phyloP scores from a whole-genome alignment of 106 monocot species.

The Gastrodia elata region DNA sequence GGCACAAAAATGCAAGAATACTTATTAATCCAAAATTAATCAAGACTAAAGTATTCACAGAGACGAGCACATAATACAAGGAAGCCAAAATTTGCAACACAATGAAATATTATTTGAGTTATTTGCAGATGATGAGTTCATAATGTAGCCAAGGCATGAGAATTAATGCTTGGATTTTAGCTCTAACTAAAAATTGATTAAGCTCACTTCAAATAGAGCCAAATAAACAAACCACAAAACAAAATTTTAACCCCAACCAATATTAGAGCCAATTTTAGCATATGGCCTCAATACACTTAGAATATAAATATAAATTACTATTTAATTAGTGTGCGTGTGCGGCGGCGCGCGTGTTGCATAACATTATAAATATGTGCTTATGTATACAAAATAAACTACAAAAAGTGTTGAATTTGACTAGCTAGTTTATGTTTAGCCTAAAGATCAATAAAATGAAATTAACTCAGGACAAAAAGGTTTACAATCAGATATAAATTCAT shows the following conservation, averaged over 20 bases:
- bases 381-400: background rate
- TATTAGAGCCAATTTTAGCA: background rate
- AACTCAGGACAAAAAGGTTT: background rate
- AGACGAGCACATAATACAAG: no score
- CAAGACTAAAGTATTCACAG: background rate
- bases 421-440: no score
- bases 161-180: no score
- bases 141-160: background rate
- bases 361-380: background rate
- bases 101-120: background rate
- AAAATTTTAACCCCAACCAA: background rate
- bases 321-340: background rate
- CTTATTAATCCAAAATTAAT: background rate
- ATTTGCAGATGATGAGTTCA: background rate
- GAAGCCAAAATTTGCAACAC: no score
- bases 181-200: background rate
- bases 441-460: background rate
- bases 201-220: background rate
- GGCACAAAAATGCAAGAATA: background rate
- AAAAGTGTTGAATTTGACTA: no score
- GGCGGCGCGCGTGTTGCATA: no score
- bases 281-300: background rate
- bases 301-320: background rate
- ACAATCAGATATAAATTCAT: background rate
- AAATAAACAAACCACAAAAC: background rate